Percentiles rank a stretch among this genome's conserved stretches.
phyloP scores from a whole-genome alignment of 352 stramenopile genomes.

The Pythium coloratum region DNA sequence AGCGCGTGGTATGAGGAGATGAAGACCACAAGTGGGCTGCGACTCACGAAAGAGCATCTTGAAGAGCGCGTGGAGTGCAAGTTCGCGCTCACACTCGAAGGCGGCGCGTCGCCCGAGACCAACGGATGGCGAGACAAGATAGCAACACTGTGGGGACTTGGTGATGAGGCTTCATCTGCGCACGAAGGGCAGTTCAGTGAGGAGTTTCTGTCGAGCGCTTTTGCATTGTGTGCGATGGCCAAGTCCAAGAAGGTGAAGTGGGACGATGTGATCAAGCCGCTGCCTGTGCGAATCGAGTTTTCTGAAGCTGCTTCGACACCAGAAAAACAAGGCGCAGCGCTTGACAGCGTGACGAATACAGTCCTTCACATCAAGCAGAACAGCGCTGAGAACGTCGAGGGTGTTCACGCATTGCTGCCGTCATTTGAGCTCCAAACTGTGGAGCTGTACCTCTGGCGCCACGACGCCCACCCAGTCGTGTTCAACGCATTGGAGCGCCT shows the following conservation, averaged over 20 bases:
- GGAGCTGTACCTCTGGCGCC: slow-evolving; percentile 13
- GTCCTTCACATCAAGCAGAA: neutral
- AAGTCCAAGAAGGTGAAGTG: neutral
- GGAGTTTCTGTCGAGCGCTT: neutral
- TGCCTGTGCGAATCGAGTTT: slow-evolving; percentile 14
- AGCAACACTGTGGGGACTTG: neutral
- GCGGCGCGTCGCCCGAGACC: neutral
- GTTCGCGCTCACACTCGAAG: slow-evolving; percentile 8
- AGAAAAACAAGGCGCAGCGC: neutral
- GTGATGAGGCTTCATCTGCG: neutral
- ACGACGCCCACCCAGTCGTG: neutral
- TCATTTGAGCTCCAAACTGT: neutral
- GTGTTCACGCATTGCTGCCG: neutral
- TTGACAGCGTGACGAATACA: neutral
- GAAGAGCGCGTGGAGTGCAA: neutral
- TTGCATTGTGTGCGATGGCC: neutral
- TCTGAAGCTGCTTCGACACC: neutral
- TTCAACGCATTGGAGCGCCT: neutral
- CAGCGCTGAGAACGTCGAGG: neutral
- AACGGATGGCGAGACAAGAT: neutral
- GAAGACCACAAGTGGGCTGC: slow-evolving; percentile 3
- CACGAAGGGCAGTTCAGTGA: neutral
- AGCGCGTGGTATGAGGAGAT: slow-evolving; percentile 2
- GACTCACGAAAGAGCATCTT: neutral
- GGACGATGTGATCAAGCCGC: neutral